phyloP scores from a whole-genome alignment of 306 rosid genomes.

The Gleditsia sinensis region DNA sequence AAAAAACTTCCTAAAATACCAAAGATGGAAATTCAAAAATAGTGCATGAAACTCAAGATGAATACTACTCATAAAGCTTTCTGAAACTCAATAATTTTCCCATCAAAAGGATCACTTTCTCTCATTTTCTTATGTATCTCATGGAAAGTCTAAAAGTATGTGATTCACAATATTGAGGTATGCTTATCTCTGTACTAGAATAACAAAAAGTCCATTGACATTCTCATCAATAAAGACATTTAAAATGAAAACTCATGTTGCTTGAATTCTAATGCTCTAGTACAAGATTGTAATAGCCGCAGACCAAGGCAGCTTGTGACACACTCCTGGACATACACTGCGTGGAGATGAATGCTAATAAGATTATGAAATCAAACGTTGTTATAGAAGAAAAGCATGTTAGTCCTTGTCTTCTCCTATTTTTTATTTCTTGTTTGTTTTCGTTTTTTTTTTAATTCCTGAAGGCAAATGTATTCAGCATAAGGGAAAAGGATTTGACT shows the following conservation, averaged over 20 bases:
- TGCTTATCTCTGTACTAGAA: neutral
- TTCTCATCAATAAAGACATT: neutral
- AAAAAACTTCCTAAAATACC: neutral
- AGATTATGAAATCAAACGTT: conserved; percentile 17
- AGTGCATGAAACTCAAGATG: conserved; percentile 11
- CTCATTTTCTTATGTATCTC: neutral
- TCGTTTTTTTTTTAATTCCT: neutral
- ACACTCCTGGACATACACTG: conserved; percentile 50
- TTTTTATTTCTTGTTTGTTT: neutral
- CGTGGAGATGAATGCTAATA: conserved; percentile 33
- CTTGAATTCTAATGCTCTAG: conserved; percentile 18
- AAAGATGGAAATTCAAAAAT: neutral
- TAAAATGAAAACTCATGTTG: conserved; percentile 8
- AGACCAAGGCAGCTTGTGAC: conserved; percentile 32
- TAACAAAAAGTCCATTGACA: neutral
- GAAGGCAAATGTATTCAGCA: neutral
- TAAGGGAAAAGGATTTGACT: neutral
- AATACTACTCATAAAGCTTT: neutral
- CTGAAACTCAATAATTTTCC: neutral
- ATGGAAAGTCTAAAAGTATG: neutral
- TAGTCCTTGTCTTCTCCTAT: conserved; percentile 36
- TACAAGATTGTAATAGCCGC: conserved; percentile 22
- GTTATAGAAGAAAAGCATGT: conserved; percentile 38
- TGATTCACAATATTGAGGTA: no score
- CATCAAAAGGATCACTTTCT: conserved; percentile 8